Percentiles rank a stretch among this genome's conserved stretches.
Evolutionary conservation across 352 stramenopile species (phyloP).

Genomic region (Phytophthora palmivora): DNA sequence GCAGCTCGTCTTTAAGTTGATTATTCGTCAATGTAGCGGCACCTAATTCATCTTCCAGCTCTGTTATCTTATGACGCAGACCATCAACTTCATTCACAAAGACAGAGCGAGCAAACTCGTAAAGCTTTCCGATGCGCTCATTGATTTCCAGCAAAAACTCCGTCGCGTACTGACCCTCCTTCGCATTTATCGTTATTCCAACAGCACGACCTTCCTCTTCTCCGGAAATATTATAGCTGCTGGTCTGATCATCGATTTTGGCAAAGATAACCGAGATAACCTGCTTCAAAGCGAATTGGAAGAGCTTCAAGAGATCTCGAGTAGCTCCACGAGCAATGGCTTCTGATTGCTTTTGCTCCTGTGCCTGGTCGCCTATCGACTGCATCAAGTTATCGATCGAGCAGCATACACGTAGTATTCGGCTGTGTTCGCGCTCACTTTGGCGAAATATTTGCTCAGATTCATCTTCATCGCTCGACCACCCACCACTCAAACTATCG

Average conservation of each 20-base stretch:
- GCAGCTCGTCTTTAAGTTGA: slow-evolving; percentile 49
- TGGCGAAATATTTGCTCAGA: slow-evolving; percentile 38
- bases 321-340: slow-evolving; percentile 54
- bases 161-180: slow-evolving; percentile 54
- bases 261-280: slow-evolving; percentile 35
- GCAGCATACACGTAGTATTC: slow-evolving; percentile 70
- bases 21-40: slow-evolving; percentile 23
- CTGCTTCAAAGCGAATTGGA: slow-evolving; percentile 60
- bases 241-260: slow-evolving; percentile 8
- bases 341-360: slow-evolving; percentile 60
- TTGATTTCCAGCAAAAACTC: slow-evolving; percentile 52
- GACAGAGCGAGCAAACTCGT: slow-evolving; percentile 45
- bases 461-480: slow-evolving; percentile 49
- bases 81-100: slow-evolving; percentile 41
- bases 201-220: not conserved
- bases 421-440: slow-evolving; percentile 58
- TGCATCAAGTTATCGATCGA: slow-evolving; percentile 74
- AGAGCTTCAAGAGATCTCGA: slow-evolving; percentile 50
- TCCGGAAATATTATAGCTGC: slow-evolving; percentile 6
- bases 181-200: slow-evolving; percentile 21
- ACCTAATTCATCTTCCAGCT: slow-evolving; percentile 20
- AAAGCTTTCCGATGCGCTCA: slow-evolving; percentile 47
- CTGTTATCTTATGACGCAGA: slow-evolving; percentile 13
- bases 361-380: slow-evolving; percentile 52
- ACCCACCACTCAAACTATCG: slow-evolving; percentile 40